Evolutionary conservation across 2,329 filamentous ascomycete species (phyloP).

Genomic region (Verruconis gallopava): DNA sequence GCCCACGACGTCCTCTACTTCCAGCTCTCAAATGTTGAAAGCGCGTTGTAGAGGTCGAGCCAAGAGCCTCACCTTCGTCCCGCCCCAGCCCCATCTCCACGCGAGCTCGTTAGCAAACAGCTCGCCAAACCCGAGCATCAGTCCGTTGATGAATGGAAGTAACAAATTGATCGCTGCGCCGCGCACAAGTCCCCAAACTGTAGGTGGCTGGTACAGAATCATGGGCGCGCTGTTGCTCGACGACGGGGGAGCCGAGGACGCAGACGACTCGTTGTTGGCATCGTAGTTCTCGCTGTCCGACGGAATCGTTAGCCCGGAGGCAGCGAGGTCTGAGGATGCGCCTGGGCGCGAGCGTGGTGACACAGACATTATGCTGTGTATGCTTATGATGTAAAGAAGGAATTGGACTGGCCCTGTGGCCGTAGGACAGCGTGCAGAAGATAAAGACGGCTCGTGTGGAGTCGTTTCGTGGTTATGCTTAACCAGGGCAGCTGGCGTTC

Average conservation of each 20-base stretch:
- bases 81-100: conserved; percentile 83
- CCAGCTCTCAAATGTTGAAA: background rate
- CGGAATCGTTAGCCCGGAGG: conserved; percentile 63
- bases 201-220: conserved; percentile 81
- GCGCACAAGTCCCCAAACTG: conserved; percentile 70
- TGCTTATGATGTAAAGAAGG: too few species aligned
- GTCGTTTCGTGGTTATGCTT: too few species aligned
- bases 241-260: conserved; percentile 35
- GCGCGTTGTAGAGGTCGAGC: too few species aligned
- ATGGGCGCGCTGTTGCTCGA: conserved; percentile 44
- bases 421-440: too few species aligned
- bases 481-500: too few species aligned
- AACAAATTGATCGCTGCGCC: conserved; percentile 93
- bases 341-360: background rate
- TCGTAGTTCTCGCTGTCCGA: conserved; percentile 79
- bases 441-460: too few species aligned
- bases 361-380: background rate
- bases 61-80: conserved; percentile 61
- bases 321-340: conserved; percentile 43
- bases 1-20: background rate
- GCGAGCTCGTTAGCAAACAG: conserved; percentile 92
- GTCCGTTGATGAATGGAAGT: conserved; percentile 87
- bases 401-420: too few species aligned
- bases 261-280: conserved; percentile 44
- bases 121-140: conserved; percentile 97